Evolutionary conservation across 768 basidiomycete species (phyloP), one percentile per base, ranked within the genome.

Genomic region (Floccularia luteovirens): DNA sequence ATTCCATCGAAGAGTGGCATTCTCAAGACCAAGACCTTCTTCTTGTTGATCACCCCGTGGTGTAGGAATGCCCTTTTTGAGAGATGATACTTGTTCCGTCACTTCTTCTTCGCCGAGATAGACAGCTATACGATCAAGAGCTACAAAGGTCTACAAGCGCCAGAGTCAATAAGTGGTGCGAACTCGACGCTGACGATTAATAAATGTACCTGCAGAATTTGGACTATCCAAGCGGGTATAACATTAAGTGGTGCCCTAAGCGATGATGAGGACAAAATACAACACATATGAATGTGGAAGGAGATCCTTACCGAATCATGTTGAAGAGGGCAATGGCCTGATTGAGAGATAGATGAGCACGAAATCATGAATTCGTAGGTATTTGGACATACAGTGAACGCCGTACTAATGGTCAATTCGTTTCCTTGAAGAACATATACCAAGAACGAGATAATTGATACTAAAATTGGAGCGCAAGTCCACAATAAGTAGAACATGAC

Each of bases 381-480:
- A 27, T 11, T 16, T 16, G 20, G 20, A 63, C 76, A 24, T 31
- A 82, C 82, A 31, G 92, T 94, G 54, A 94, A 94, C 0, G 93
- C 92, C 13, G 78, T 70, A 6, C 82, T 70, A 36, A 92, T 69
- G 0, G 88, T 84, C 34, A 98, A 57, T 54, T 86, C 64, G 33
- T 89, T 74, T 1, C 86, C 84, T 47, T 72, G 76, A 46, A 77
- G 61, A 20, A 92, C 77, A 45, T 77, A 90, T 14, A 68, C 70
- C 50, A 77, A 69, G 70, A 94, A 94, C 1, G 85, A 79, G 12
- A 86, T 71, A 41, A 91, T 70, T 1, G 88, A 89, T 13, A 94
- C 77, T 10, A 86, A 56, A 35, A 90, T 80, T 0, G 91, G 91
- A 0, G 86, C 85, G 6, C 70, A 65, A 1, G 67, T 72, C 86